A percentile compares a stretch with the other conserved stretches of the same genome.
These are phyloP conservation scores for Bryum argenteum DNA, from an alignment of 225 moss, liverwort and hornwort species.

Conservation along the genomic window DNA sequence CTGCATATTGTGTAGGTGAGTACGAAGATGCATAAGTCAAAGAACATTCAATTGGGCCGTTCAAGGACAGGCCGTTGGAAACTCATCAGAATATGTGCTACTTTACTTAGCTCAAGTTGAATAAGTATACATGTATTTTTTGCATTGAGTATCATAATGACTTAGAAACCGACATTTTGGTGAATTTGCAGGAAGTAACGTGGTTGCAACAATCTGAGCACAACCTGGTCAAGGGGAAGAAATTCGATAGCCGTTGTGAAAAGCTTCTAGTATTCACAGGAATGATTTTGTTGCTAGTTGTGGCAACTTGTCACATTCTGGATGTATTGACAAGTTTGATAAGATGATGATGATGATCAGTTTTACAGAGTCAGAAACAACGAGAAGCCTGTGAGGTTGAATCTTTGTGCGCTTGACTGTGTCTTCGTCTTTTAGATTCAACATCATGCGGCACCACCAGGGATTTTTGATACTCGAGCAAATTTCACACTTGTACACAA, in stretches of 20 bases:
- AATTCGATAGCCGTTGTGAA: not conserved
- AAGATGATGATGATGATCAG: conserved; percentile 2
- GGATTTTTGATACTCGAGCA: not conserved
- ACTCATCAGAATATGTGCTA: too few species aligned
- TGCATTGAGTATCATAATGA: too few species aligned
- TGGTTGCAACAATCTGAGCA: not conserved
- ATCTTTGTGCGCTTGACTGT: conserved; percentile 8
- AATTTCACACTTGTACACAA: not conserved
- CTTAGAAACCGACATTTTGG: not conserved
- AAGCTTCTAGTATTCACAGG: not conserved
- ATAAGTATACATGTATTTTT: too few species aligned
- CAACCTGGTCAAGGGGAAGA: not conserved
- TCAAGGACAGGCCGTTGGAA: too few species aligned
- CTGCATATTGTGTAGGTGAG: too few species aligned
- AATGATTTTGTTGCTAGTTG: not conserved
- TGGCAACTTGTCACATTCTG: not conserved
- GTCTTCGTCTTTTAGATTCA: not conserved
- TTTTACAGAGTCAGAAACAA: conserved; percentile 29
- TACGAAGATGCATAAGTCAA: too few species aligned
- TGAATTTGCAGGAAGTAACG: not conserved
- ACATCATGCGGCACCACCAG: conserved; percentile 14
- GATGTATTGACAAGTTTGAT: conserved; percentile 6
- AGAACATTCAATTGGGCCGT: too few species aligned
- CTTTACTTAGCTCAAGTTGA: too few species aligned
- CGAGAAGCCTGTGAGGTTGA: conserved; percentile 21